Percentiles rank a stretch among this genome's conserved stretches.
Evolutionary conservation across 2,329 filamentous ascomycete species (phyloP).

Genomic region (Claviceps fusiformis): DNA sequence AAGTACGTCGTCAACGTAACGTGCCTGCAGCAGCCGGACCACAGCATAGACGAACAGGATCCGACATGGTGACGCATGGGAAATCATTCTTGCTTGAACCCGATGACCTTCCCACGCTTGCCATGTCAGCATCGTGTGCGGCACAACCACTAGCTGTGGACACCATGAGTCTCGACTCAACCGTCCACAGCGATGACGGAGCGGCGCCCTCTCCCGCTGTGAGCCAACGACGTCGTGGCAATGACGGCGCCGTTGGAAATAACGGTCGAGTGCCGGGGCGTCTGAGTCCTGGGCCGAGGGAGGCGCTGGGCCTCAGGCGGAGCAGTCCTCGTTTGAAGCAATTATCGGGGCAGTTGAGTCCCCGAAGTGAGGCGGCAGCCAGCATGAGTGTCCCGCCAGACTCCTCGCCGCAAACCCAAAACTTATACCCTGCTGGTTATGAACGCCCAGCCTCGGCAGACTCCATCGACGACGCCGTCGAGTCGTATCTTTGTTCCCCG

Average conservation of each 20-base stretch:
- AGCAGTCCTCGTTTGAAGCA: slow-evolving; percentile 46
- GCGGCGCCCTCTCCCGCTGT: slow-evolving; percentile 60
- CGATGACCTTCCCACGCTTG: slow-evolving; percentile 11
- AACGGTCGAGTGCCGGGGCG: slow-evolving; percentile 33
- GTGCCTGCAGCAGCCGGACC: neutral
- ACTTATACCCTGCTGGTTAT: slow-evolving; percentile 35
- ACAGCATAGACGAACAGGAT: neutral
- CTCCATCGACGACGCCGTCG: slow-evolving; percentile 78
- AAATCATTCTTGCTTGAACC: slow-evolving; percentile 12
- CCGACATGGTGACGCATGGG: slow-evolving; percentile 3
- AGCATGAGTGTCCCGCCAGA: slow-evolving; percentile 15
- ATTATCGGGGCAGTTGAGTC: slow-evolving; percentile 35
- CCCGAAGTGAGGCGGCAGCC: slow-evolving; percentile 24
- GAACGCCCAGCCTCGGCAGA: slow-evolving; percentile 69
- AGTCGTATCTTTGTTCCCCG: slow-evolving; percentile 69
- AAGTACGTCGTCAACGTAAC: neutral
- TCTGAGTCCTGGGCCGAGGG: slow-evolving; percentile 33
- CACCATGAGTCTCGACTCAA: slow-evolving; percentile 13
- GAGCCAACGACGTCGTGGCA: slow-evolving; percentile 43
- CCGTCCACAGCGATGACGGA: slow-evolving; percentile 41
- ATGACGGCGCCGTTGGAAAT: slow-evolving; percentile 32
- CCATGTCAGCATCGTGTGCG: slow-evolving; percentile 9
- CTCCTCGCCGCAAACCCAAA: slow-evolving; percentile 11
- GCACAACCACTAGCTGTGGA: slow-evolving; percentile 10
- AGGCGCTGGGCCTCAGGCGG: slow-evolving; percentile 34